Evolutionary conservation across 495 filamentous ascomycete species (phyloP).

Genomic region (Xylaria flabelliformis): DNA sequence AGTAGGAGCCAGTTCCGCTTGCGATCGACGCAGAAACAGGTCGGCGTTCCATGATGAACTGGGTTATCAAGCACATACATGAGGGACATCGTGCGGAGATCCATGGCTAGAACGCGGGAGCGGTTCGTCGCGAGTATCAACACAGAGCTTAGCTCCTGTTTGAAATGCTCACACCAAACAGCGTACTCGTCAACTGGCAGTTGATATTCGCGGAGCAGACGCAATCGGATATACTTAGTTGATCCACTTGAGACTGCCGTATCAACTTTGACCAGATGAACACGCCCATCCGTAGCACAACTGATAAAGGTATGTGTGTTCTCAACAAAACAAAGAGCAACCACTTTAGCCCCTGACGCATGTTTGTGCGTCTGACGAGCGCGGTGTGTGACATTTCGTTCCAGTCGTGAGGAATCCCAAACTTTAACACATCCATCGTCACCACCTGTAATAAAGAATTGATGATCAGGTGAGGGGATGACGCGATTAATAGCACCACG

Average conservation of each 20-base stretch:
- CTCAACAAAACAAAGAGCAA: slow-evolving; percentile 86
- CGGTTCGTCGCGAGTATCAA: slow-evolving; percentile 87
- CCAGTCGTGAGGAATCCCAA: slow-evolving; percentile 90
- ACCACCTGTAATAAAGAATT: slow-evolving; percentile 92
- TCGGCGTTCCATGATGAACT: slow-evolving; percentile 91
- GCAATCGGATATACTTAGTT: slow-evolving; percentile 78
- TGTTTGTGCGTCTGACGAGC: slow-evolving; percentile 89
- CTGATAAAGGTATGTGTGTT: slow-evolving; percentile 93
- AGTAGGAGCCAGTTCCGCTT: slow-evolving; percentile 88
- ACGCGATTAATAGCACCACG: slow-evolving; percentile 81
- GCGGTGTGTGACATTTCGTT: slow-evolving; percentile 85
- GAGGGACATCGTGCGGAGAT: slow-evolving; percentile 85
- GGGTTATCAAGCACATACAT: slow-evolving; percentile 86
- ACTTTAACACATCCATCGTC: slow-evolving; percentile 92
- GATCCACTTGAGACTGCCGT: slow-evolving; percentile 64
- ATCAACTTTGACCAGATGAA: slow-evolving; percentile 88
- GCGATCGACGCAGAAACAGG: slow-evolving; percentile 86
- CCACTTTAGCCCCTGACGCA: slow-evolving; percentile 70
- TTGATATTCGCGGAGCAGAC: slow-evolving; percentile 78
- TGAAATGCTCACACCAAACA: slow-evolving; percentile 92
- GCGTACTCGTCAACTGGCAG: slow-evolving; percentile 77
- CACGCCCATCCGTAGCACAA: slow-evolving; percentile 86
- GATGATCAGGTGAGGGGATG: slow-evolving; percentile 84
- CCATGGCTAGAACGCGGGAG: slow-evolving; percentile 80
- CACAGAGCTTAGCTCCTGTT: slow-evolving; percentile 77